Evolutionary conservation across 768 basidiomycete species (phyloP).

Genomic region (Neoboletus brunneissimus): DNA sequence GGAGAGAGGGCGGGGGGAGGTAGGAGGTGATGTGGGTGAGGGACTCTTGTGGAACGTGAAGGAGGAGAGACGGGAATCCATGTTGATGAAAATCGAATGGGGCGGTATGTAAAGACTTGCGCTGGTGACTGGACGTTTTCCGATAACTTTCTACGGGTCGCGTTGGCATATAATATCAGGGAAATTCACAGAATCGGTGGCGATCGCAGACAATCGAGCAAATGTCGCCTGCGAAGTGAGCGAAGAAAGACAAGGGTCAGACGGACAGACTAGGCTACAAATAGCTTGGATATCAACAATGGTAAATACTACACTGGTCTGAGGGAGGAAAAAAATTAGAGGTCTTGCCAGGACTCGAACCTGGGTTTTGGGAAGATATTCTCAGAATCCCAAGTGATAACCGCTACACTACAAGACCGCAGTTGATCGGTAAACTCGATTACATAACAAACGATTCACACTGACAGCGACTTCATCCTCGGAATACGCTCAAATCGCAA

Average conservation of each 20-base stretch:
- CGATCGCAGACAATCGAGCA: conserved; percentile 25
- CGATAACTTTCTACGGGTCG: conserved; percentile 43
- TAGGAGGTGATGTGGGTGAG: conserved; percentile 75
- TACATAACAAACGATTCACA: not conserved
- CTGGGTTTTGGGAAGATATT: conserved; percentile 25
- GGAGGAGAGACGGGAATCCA: conserved; percentile 50
- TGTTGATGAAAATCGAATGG: conserved; percentile 37
- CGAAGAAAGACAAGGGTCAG: not conserved
- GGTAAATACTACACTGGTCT: not conserved
- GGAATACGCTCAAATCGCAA: no score
- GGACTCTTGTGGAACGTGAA: conserved; percentile 60
- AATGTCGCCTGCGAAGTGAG: conserved; percentile 20
- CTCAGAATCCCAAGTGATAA: conserved; percentile 31
- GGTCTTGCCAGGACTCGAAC: conserved; percentile 29
- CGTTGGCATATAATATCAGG: conserved; percentile 64
- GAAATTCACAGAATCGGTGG: conserved; percentile 5
- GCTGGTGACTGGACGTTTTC: conserved; percentile 34
- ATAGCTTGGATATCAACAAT: not conserved
- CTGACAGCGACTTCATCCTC: no score
- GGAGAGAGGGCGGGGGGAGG: conserved; percentile 61
- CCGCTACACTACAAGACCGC: conserved; percentile 29
- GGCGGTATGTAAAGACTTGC: conserved; percentile 26
- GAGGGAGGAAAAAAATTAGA: not conserved
- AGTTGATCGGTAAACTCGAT: accelerated
- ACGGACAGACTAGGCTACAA: no score